These are phyloP conservation scores for Hemileia vastatrix DNA, from an alignment of 1,284 basidiomycete species.

Conservation along the genomic window DNA sequence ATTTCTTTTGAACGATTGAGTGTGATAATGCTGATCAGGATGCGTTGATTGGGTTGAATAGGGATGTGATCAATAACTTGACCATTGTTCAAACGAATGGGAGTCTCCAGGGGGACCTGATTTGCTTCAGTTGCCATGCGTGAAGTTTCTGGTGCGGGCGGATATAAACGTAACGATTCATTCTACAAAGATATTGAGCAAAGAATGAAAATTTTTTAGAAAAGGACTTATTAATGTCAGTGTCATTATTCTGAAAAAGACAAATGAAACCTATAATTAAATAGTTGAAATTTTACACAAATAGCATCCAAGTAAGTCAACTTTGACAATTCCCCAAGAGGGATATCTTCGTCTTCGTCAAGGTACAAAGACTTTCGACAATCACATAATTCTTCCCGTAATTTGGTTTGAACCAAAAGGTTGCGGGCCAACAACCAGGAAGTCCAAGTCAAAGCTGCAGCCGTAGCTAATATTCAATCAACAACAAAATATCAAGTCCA, in stretches of 20 bases:
- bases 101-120: constrained; percentile 55
- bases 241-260: no score
- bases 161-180: constrained; percentile 58
- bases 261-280: no score
- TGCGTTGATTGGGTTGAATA: neutral
- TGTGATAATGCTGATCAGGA: neutral
- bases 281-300: constrained; percentile 48
- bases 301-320: constrained; percentile 69
- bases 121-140: constrained; percentile 64
- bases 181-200: no score
- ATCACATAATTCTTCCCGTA: constrained; percentile 56
- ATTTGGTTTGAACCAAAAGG: constrained; percentile 52
- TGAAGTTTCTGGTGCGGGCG: constrained; percentile 48
- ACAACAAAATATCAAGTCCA: no score
- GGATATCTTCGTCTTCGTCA: constrained; percentile 34
- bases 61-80: no score
- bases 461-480: constrained; percentile 54
- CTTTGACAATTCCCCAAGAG: constrained; percentile 54
- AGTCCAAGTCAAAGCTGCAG: constrained; percentile 62
- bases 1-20: neutral
- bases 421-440: constrained; percentile 56
- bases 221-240: neutral
- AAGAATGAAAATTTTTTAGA: no score
- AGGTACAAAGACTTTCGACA: no score
- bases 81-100: constrained; percentile 46